Evolutionary conservation across 108 stramenopile genomes (phyloP), one percentile per base, ranked within the genome.

Genomic region (Mayamaea pseudoterrestris): DNA sequence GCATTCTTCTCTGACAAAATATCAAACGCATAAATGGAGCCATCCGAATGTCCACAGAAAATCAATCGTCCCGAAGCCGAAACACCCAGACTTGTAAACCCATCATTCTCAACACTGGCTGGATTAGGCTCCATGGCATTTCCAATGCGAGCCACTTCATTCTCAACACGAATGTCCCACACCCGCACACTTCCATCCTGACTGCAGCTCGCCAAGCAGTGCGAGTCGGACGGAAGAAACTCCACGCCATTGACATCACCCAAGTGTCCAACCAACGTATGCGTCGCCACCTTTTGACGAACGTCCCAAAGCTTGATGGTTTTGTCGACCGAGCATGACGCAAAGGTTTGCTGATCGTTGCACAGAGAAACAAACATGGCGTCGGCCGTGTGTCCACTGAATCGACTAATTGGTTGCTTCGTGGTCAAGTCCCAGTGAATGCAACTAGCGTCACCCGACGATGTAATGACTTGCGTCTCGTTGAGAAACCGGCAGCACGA

Each of bases 301-400:
- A 90, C 70, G 69, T 99, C 98, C 98, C 98, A 99, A 37, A 99
- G 64, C 70, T 96, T 97, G 43, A 83, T 83, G 18, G 91, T 93
- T 13, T 71, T 67, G 60, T 99, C 98, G 43, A 95, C 95, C 43
- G 91, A 93, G 24, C 90, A 92, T 27, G 93, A 87, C 14, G 95
- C 83, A 64, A 97, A 97, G 34, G 92, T 57, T 56, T 92, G 80
- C 31, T 60, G 67, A 68, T 92, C 73, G 13, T 54, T 69, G 18
- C 94, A 94, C 34, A 97, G 57, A 13, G 80, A 61, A 20, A 98
- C 39, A 41, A 67, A 74, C 95, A 97, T 99, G 41, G 94, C 93
- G 62, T 98, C 94, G 1, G 80, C 94, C 9, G 51, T 84, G 69
- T 99, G 98, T 68, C 95, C 98, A 8, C 76, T 63, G 65, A 97